phyloP scores from a whole-genome alignment of 2,329 filamentous ascomycete species.

The Fusarium gaditjirri region DNA sequence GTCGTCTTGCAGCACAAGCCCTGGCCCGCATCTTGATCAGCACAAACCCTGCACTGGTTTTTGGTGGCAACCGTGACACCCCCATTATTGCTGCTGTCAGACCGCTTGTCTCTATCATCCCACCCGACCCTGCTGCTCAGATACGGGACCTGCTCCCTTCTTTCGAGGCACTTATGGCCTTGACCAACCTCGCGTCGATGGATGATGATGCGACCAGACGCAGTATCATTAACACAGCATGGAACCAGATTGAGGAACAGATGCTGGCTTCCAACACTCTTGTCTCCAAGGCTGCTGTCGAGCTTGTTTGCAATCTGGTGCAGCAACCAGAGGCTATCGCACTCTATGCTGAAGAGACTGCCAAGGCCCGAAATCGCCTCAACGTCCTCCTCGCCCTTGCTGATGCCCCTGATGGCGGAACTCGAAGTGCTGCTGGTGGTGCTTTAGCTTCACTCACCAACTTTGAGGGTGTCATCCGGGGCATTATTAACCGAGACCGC shows the following conservation, averaged over 20 bases:
- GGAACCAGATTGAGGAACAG: constrained; percentile 83
- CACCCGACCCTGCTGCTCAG: constrained; percentile 69
- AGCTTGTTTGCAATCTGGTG: constrained; percentile 92
- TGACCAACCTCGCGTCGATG: constrained; percentile 91
- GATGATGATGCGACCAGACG: constrained; percentile 73
- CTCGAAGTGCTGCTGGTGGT: constrained; percentile 85
- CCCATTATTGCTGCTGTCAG: constrained; percentile 84
- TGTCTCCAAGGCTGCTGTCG: constrained; percentile 84
- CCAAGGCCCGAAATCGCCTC: constrained; percentile 76
- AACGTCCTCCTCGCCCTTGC: constrained; percentile 88
- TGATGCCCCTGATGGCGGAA: constrained; percentile 83
- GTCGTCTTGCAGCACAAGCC: constrained; percentile 77
- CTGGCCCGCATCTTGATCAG: constrained; percentile 88
- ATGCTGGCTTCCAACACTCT: constrained; percentile 79
- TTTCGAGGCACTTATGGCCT: constrained; percentile 89
- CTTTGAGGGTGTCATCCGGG: constrained; percentile 78
- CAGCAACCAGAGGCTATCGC: constrained; percentile 73
- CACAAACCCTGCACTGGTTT: constrained; percentile 84
- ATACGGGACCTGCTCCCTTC: constrained; percentile 84
- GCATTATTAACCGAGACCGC: constrained; percentile 75
- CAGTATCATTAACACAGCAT: constrained; percentile 78
- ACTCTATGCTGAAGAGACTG: constrained; percentile 74
- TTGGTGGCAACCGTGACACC: constrained; percentile 78
- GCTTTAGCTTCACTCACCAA: constrained; percentile 86
- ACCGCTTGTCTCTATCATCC: constrained; percentile 80